Base-by-base conservation (phyloP, 192 early-diverging fungal species). In the Coemansia sp. region DNA sequence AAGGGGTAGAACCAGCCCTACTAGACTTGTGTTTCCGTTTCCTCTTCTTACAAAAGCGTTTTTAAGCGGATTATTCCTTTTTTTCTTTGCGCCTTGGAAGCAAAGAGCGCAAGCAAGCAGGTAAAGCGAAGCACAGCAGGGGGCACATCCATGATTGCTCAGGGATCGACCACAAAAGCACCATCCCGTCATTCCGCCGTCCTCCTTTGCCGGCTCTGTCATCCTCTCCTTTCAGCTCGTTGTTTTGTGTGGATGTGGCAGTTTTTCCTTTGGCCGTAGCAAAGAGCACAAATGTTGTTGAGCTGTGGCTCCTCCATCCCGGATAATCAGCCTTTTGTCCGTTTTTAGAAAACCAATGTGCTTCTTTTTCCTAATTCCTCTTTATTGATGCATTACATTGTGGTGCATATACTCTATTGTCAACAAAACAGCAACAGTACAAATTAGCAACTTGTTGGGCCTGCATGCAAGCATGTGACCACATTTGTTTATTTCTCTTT, bases 401-500 rank as follows among this genome's bases (percentile, higher is more conserved):
- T n/a, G 21, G 25, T 51, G 48, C 48, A 51, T 51, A 26, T 23
- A 2, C 21, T 26, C 25, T 51, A 51, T 51, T 25, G 3, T 12
- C 48, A 51, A 51, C 48, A 51, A 25, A 26, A 33, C 4, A 28
- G 10, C 52, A 53, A 49, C 2, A 49, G 20, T 1, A 49, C 20
- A 49, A 49, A 49, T 25, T 25, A n/a, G 10, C 16, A 15, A 40
- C 7, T 26, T 29, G 20, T 0, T 13, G 21, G 51, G 20, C 25
- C 2, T 53, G 51, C 51, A 53, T 53, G 28, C 28, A 21, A 10
- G 28, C 51, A 53, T 20, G 28, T 53, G 51, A 26, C 51, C 28
- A 33, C 43, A 18, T 59, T 30, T 61, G 16, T 60, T 52, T 31
- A 15, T 59, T 42, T 70, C 39, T 21, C 67, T 42, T 52, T 63